phyloP scores from a whole-genome alignment of 140 eudicot species.

The Ambrosia hybrid region DNA sequence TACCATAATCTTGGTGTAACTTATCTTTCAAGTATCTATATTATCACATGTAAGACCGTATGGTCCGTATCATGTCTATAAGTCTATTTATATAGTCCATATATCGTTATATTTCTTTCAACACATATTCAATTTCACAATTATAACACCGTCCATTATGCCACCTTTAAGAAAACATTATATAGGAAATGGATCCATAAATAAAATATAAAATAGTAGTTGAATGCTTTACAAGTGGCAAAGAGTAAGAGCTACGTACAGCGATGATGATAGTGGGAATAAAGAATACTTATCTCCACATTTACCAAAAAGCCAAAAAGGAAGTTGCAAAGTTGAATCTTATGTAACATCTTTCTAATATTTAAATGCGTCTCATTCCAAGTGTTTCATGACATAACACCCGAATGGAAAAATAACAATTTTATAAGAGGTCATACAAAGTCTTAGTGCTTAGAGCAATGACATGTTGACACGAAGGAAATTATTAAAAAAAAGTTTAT shows the following conservation, averaged over 20 bases:
- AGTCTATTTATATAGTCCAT: too few species aligned
- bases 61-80: too few species aligned
- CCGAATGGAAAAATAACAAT: too few species aligned
- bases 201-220: constrained; percentile 20
- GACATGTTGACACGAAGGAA: neutral
- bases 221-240: constrained; percentile 25
- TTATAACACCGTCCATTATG: neutral
- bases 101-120: too few species aligned
- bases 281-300: constrained; percentile 34
- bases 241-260: constrained; percentile 24
- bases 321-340: constrained; percentile 31
- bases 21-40: too few species aligned
- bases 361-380: constrained; percentile 17
- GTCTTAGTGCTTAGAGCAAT: neutral
- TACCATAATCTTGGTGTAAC: too few species aligned
- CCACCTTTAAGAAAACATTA: constrained; percentile 5
- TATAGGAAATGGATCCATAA: constrained; percentile 1
- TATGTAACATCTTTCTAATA: constrained; percentile 28
- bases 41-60: too few species aligned
- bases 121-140: neutral
- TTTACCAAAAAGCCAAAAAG: constrained; percentile 22
- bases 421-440: neutral
- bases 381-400: constrained; percentile 38
- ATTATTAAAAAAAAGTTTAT: too few species aligned
- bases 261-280: constrained; percentile 25